Conservation (phyloP, 2,329 filamentous ascomycete genomes). For the Byssoonygena ceratinophila region DNA sequence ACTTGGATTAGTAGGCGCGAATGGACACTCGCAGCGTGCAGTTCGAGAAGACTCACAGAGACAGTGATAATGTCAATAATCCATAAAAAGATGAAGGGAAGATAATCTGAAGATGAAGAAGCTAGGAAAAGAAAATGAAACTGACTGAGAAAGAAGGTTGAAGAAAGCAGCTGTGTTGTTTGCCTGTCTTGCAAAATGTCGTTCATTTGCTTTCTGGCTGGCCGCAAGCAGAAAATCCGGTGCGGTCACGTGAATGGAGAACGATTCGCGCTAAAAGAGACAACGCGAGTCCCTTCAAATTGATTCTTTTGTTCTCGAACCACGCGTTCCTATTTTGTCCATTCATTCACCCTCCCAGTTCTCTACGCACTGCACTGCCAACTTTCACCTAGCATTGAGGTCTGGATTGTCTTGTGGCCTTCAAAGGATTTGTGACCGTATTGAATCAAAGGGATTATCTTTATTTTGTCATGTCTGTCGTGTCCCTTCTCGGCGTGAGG, state of each 20-base stretch:
- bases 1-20: constrained; percentile 1
- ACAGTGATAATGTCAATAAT: neutral
- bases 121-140: neutral
- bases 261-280: constrained; percentile 4
- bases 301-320: neutral
- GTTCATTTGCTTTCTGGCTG: neutral
- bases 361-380: neutral
- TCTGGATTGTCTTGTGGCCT: neutral
- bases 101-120: neutral
- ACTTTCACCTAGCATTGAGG: neutral
- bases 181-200: neutral
- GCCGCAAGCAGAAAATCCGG: neutral
- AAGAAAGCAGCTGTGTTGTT: neutral
- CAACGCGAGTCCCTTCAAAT: constrained; percentile 1
- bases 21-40: neutral
- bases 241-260: neutral
- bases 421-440: neutral
- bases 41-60: constrained; percentile 1
- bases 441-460: neutral
- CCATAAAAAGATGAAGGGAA: neutral
- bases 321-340: constrained; percentile 1
- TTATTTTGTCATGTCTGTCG: constrained; percentile 67
- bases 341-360: neutral
- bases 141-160: neutral
- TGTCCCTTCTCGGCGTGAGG: constrained; percentile 89